Conservation (phyloP, 2,329 filamentous ascomycete genomes). For the Ophiostoma ulmi region DNA sequence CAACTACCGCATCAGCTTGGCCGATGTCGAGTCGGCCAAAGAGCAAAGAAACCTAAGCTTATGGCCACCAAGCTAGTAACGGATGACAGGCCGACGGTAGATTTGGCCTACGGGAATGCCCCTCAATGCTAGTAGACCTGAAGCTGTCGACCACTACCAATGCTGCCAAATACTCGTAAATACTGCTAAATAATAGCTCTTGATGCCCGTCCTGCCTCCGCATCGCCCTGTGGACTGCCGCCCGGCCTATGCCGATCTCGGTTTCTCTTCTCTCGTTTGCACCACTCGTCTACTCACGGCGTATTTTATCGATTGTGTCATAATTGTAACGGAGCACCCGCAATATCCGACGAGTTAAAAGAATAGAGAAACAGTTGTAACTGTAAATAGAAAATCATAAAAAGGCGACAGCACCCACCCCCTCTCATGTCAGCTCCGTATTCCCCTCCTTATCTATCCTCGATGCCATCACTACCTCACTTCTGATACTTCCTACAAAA, state of each 20-base stretch:
- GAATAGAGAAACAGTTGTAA: not conserved
- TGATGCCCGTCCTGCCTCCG: not conserved
- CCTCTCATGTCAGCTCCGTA: not conserved
- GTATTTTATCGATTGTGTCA: conserved; percentile 1
- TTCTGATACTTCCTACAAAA: not conserved
- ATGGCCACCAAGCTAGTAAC: conserved; percentile 1
- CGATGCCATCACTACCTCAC: not conserved
- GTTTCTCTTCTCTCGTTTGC: not conserved
- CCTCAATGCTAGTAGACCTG: not conserved
- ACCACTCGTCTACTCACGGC: not conserved
- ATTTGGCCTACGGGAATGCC: not conserved
- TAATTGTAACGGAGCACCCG: not conserved
- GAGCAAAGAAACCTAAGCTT: not conserved
- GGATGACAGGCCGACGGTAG: conserved; percentile 1
- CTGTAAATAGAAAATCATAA: not conserved
- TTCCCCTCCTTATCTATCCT: not conserved
- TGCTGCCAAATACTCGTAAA: not conserved
- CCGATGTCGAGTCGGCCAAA: not conserved
- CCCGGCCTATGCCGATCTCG: conserved; percentile 11
- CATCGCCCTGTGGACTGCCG: not conserved
- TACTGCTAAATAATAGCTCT: no score
- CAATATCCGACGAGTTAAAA: not conserved
- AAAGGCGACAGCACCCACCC: not conserved
- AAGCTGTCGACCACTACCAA: not conserved
- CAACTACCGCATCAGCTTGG: not conserved